Percentiles rank a stretch among this genome's conserved stretches.
Evolutionary conservation across 1,284 basidiomycete species (phyloP).

Genomic region (Trametes sp.): DNA sequence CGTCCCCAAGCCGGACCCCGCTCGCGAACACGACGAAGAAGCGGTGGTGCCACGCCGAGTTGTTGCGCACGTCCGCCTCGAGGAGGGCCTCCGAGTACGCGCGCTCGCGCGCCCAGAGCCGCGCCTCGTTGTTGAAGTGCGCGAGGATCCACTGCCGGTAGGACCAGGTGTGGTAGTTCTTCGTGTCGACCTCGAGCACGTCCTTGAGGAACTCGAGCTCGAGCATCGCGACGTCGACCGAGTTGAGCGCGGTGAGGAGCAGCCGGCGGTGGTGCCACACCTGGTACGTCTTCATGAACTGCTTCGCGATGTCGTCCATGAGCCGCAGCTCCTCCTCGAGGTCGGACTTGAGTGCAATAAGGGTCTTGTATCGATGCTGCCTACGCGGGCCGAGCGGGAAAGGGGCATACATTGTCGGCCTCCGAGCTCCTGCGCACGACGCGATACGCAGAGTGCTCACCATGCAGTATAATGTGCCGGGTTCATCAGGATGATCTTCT

Average conservation of each 20-base stretch:
- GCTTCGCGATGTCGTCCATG: slow-evolving; percentile 85
- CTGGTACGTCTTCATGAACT: slow-evolving; percentile 92
- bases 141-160: slow-evolving; percentile 92
- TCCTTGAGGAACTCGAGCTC: slow-evolving; percentile 85
- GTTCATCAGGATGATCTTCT: slow-evolving; percentile 85
- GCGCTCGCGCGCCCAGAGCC: slow-evolving; percentile 81
- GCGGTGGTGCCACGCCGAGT: slow-evolving; percentile 98
- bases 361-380: slow-evolving; percentile 92
- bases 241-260: slow-evolving; percentile 66
- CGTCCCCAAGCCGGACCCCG: slow-evolving; percentile 64
- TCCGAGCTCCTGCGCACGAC: background rate
- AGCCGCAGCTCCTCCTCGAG: slow-evolving; percentile 79
- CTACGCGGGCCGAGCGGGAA: slow-evolving; percentile 49
- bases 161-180: slow-evolving; percentile 98
- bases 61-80: slow-evolving; percentile 87
- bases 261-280: slow-evolving; percentile 97
- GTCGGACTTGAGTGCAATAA: slow-evolving; percentile 70
- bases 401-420: background rate
- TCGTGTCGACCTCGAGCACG: slow-evolving; percentile 77
- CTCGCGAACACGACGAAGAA: slow-evolving; percentile 90
- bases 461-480: slow-evolving; percentile 96
- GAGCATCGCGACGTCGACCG: slow-evolving; percentile 44
- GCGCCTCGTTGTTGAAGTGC: slow-evolving; percentile 72
- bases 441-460: slow-evolving; percentile 50
- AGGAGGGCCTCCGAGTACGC: slow-evolving; percentile 83